Evolutionary conservation across 345 rosid genomes (phyloP).

Genomic region (Litchi chinensis): DNA sequence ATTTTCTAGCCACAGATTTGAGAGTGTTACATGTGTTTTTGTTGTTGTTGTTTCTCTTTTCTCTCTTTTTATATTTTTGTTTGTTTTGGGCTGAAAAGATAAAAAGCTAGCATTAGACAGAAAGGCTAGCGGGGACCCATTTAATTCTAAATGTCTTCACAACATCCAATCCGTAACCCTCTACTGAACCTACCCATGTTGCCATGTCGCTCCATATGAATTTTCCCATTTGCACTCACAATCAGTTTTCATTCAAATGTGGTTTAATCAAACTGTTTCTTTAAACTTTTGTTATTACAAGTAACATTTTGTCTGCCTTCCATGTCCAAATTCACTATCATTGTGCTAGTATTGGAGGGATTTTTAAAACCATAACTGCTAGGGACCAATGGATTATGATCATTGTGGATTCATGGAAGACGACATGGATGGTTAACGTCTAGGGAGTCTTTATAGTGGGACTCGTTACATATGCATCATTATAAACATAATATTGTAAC

Average conservation of each 20-base stretch:
- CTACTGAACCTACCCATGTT: slow-evolving; percentile 22
- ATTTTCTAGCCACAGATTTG: slow-evolving; percentile 11
- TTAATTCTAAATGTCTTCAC: background rate
- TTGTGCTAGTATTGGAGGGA: background rate
- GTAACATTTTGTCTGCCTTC: background rate
- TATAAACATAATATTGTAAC: slow-evolving; percentile 1
- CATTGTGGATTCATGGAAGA: slow-evolving; percentile 7
- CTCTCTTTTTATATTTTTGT: background rate
- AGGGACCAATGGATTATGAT: background rate
- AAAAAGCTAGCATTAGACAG: slow-evolving; percentile 12
- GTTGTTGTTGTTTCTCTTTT: background rate
- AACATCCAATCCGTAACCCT: slow-evolving; percentile 8
- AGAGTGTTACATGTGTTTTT: background rate
- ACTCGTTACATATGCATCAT: slow-evolving; percentile 7
- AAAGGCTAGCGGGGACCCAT: slow-evolving; percentile 32
- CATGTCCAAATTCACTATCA: background rate
- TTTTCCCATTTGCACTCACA: background rate
- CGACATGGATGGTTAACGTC: background rate
- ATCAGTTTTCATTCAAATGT: background rate
- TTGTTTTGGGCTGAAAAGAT: slow-evolving; percentile 6
- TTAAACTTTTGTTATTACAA: background rate
- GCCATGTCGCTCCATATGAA: slow-evolving; percentile 9
- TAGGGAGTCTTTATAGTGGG: slow-evolving; percentile 18
- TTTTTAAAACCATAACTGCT: background rate
- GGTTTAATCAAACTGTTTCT: background rate